Evolutionary conservation across 179 eudicot genomes (phyloP).

Genomic region (Patellifolia procumbens): DNA sequence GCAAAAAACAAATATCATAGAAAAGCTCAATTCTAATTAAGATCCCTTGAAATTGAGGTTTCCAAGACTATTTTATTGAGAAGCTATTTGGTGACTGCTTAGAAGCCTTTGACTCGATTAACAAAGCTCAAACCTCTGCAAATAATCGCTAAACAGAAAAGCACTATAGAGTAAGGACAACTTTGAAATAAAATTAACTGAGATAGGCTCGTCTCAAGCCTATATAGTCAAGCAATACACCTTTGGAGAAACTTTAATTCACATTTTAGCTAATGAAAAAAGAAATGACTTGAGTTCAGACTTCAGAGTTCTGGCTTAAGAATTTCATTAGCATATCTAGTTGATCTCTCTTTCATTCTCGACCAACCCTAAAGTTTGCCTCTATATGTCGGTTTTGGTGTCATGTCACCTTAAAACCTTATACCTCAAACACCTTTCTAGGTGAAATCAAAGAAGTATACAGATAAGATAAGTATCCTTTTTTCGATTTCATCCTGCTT

Average conservation of each 20-base stretch:
- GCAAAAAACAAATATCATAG: background rate
- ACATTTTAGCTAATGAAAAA: background rate
- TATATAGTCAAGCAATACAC: background rate
- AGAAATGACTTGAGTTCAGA: background rate
- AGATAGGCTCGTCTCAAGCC: background rate
- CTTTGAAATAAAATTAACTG: background rate
- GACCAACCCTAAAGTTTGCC: background rate
- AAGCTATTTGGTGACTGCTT: background rate
- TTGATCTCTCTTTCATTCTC: too few relatives aligned
- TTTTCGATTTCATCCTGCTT: too few relatives aligned
- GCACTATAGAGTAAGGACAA: background rate
- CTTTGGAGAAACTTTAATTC: background rate
- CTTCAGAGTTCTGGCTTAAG: background rate
- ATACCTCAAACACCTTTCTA: background rate
- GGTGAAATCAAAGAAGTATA: background rate
- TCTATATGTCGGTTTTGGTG: background rate
- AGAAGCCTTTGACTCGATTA: background rate
- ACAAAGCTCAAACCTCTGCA: background rate
- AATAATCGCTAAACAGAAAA: background rate
- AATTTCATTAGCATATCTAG: too few relatives aligned
- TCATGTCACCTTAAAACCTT: background rate
- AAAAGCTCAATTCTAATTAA: background rate
- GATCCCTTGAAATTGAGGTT: background rate
- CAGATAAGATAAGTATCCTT: background rate
- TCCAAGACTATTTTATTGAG: background rate